Evolutionary conservation across 1,139 yeast species (phyloP), one percentile per base, ranked within the genome.

Genomic region (Protomyces inundatus): DNA sequence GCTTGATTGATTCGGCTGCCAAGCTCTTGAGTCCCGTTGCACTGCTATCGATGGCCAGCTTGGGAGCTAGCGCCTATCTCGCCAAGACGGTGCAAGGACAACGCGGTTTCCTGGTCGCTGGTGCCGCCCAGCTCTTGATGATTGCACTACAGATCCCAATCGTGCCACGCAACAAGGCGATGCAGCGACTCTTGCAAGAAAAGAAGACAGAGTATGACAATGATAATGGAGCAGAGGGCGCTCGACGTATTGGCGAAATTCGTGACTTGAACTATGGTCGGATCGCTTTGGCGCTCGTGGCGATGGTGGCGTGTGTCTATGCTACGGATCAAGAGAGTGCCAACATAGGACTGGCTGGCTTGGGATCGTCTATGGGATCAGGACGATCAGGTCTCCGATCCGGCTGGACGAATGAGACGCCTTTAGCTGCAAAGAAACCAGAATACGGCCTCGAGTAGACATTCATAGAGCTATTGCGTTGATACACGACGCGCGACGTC

Each of bases 361-460:
- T 35, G 35, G 32, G 55, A 10, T 9, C 10, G 23, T 16, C n/a
- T 37, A 3, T 33, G 34, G 9, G 23, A 36, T 3, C 46, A 10
- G 9, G 7, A 23, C 14, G 46, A 23, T 5, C 46, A 53, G 46
- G 14, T 39, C 1, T 14, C 46, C 34, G 23, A 10, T 12, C 55
- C 55, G 3, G 42, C 42, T n/a, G 10, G 42, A n/a, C 42, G n/a
- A 37, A 37, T 3, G 53, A 32, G 12, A 34, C 14, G 53, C 32
- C 53, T 23, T 32, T 57, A 9, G 61, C 61, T 9, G 61, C 53
- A 9, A 46, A 55, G n/a, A 57, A 50, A 10, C 55, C 52, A 23
- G 61, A 57, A 39, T 57, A 57, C 34, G 61, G 61, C 7, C 55
- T 57, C 32, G 61, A 57, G 50, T 57, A 42, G 48, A 42, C 14